Evolutionary conservation across 2,329 filamentous ascomycete species (phyloP), one percentile per base, ranked within the genome.

Genomic region (Thelonectria blattea): DNA sequence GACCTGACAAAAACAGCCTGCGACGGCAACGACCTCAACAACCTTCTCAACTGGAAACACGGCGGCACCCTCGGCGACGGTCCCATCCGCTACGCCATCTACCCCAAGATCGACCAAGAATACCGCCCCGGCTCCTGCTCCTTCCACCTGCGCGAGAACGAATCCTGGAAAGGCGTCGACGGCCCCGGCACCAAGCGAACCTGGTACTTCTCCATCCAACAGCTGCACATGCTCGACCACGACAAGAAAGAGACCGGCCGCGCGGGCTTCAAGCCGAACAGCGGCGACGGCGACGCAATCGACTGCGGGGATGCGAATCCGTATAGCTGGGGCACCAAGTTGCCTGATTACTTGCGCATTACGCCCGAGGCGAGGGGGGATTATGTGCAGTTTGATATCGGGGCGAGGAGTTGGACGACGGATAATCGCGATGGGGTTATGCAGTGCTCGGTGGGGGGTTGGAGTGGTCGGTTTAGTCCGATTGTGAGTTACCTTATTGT

Each of bases 361-460:
- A 55, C 52, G n/a, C 52, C 52, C n/a, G 27, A 55, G 42, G 27
- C 27, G 4, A 27, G 24, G 15, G 42, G 30, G 42, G 41, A 55
- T 17, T 55, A 55, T 27, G 22, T 55, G n/a, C 52, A 55, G 52
- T 55, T 55, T 15, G n/a, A 47, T n/a, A 47, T 47, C 18, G 52
- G 30, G 27, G 43, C 20, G 10, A 42, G 52, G 7, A 46, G 51
- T 14, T 53, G 41, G 39, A 45, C 22, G 24, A 53, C 7, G 7
- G 1, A 27, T 3, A 20, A 20, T 24, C 15, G 46, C 9, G 12
- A 20, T 2, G 51, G 51, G 15, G n/a, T 34, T 3, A 53, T 45
- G 3, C 20, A 30, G 39, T 53, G 51, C n/a, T 18, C 51, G 5
- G 51, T 53, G 5, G 51, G 51, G 6, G 24, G 9, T 15, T 46